These are phyloP conservation scores for Jamesozyma hellenica DNA, from an alignment of 805 yeast species.

Conservation along the genomic window DNA sequence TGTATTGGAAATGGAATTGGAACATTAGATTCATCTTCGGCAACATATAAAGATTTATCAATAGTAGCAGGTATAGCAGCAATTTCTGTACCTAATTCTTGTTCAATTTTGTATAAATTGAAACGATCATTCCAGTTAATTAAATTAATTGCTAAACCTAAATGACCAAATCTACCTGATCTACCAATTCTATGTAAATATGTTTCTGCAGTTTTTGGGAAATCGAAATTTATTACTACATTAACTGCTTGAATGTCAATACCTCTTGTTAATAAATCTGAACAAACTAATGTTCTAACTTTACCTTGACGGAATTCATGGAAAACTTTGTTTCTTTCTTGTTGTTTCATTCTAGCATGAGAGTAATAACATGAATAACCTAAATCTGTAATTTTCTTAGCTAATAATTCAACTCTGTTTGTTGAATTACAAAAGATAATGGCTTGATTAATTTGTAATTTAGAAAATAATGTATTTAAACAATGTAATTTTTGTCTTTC, in stretches of 20 bases:
- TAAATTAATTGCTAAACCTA: slow-evolving; percentile 93
- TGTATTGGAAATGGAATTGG: slow-evolving; percentile 87
- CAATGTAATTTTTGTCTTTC: slow-evolving; percentile 94
- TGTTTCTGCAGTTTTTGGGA: slow-evolving; percentile 96
- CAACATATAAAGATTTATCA: slow-evolving; percentile 82
- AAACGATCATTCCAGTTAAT: slow-evolving; percentile 96
- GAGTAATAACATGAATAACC: slow-evolving; percentile 95
- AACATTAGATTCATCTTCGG: slow-evolving; percentile 58
- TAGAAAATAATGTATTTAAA: slow-evolving; percentile 86
- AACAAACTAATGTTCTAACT: slow-evolving; percentile 93
- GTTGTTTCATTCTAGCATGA: slow-evolving; percentile 96
- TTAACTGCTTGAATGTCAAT: slow-evolving; percentile 98
- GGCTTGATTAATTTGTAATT: slow-evolving; percentile 90
- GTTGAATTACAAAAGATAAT: slow-evolving; percentile 97
- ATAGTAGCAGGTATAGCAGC: slow-evolving; percentile 93
- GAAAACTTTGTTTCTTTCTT: slow-evolving; percentile 93
- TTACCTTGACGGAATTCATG: slow-evolving; percentile 98
- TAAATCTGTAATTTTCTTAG: slow-evolving; percentile 90
- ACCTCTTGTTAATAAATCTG: slow-evolving; percentile 94
- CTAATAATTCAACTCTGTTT: slow-evolving; percentile 87
- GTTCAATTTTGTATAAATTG: slow-evolving; percentile 87
- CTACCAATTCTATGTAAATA: slow-evolving; percentile 97
- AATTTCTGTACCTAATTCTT: slow-evolving; percentile 94
- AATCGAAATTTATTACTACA: slow-evolving; percentile 94
- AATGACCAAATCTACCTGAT: slow-evolving; percentile 97